Conservation (phyloP, 768 basidiomycete species). For the Suillus plorans region DNA sequence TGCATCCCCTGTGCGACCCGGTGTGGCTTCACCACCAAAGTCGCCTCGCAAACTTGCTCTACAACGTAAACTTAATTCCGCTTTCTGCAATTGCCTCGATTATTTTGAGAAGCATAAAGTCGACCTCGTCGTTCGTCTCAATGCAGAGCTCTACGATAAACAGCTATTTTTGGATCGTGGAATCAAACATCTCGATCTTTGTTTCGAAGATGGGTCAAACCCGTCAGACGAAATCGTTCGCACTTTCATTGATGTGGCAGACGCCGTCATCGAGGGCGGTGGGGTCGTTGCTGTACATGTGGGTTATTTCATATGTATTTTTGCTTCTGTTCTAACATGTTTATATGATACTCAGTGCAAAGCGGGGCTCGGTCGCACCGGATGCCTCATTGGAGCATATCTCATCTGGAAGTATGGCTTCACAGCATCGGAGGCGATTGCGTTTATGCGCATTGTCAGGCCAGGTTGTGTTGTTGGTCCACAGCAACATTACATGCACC, state of each 20-base stretch:
- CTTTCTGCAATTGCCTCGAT: constrained; percentile 88
- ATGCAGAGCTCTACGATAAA: constrained; percentile 89
- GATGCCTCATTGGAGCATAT: constrained; percentile 96
- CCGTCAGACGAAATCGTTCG: constrained; percentile 94
- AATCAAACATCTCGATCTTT: constrained; percentile 87
- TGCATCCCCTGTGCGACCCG: constrained; percentile 28
- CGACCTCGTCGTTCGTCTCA: constrained; percentile 90
- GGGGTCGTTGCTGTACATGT: constrained; percentile 90
- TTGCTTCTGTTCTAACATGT: constrained; percentile 16
- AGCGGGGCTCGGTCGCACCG: constrained; percentile 95
- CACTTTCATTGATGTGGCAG: constrained; percentile 84
- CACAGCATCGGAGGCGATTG: constrained; percentile 93
- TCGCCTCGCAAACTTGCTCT: constrained; percentile 50
- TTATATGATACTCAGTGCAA: constrained; percentile 63
- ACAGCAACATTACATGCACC: constrained; percentile 93
- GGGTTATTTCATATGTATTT: constrained; percentile 32
- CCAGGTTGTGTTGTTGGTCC: constrained; percentile 93
- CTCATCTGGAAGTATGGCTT: constrained; percentile 99
- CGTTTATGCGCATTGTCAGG: constrained; percentile 96
- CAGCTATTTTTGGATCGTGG: constrained; percentile 79
- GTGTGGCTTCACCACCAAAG: constrained; percentile 16
- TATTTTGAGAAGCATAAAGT: constrained; percentile 88
- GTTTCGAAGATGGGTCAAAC: constrained; percentile 98
- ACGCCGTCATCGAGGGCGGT: constrained; percentile 71
- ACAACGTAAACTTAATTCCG: constrained; percentile 73